Percentiles rank a stretch among this genome's conserved stretches.
phyloP scores from a whole-genome alignment of 805 yeast genomes.

The Hanseniaspora pseudoguilliermondii region DNA sequence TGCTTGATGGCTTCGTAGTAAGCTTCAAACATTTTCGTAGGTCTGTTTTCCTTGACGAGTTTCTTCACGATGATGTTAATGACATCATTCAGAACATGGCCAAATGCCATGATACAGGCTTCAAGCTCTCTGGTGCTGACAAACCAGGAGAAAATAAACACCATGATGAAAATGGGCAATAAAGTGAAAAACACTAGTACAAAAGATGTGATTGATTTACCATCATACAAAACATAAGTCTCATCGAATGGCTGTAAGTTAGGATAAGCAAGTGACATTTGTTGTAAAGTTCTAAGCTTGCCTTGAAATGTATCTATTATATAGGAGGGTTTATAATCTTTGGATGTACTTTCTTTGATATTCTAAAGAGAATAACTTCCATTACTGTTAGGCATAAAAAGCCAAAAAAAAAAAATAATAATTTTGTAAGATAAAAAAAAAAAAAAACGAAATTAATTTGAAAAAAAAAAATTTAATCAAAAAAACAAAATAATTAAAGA shows the following conservation, averaged over 20 bases:
- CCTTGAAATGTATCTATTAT: too few species aligned
- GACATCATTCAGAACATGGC: conserved; percentile 70
- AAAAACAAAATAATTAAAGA: not conserved
- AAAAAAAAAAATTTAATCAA: not conserved
- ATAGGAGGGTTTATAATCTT: too few species aligned
- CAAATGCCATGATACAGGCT: conserved; percentile 69
- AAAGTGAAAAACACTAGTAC: conserved; percentile 62
- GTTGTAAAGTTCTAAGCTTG: not conserved
- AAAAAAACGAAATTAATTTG: too few species aligned
- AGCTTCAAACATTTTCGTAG: conserved; percentile 31
- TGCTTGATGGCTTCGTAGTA: not conserved
- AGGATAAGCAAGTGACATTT: not conserved
- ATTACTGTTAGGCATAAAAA: too few species aligned
- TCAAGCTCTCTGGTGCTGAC: conserved; percentile 72
- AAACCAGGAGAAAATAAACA: conserved; percentile 75
- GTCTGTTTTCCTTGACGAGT: conserved; percentile 59
- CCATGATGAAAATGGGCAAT: conserved; percentile 64
- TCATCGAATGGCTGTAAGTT: conserved; percentile 59
- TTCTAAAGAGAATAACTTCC: too few species aligned
- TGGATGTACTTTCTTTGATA: too few species aligned
- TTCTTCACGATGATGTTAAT: conserved; percentile 57
- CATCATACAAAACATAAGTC: conserved; percentile 70
- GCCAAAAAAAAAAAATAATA: too few species aligned
- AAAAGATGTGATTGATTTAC: conserved; percentile 47
- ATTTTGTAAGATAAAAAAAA: too few species aligned